phyloP scores from a whole-genome alignment of 2,329 filamentous ascomycete species.

The Paecilomyces sp. region DNA sequence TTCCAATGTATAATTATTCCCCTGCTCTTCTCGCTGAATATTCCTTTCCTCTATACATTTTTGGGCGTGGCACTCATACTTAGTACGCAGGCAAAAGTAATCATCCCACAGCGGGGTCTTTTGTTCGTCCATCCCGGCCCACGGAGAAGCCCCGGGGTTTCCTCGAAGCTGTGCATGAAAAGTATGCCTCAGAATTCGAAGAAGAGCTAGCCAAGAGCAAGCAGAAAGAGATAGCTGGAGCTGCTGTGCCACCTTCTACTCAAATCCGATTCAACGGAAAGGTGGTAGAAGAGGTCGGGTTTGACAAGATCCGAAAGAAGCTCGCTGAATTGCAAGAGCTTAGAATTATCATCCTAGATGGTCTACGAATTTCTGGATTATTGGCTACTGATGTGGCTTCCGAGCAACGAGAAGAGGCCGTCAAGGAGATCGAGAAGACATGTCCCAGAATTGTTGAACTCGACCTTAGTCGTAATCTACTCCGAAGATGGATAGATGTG shows the following conservation, averaged over 20 bases:
- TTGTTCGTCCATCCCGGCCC: slow-evolving; percentile 70
- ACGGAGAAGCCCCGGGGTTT: slow-evolving; percentile 65
- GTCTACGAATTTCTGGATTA: slow-evolving; percentile 52
- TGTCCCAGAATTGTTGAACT: slow-evolving; percentile 62
- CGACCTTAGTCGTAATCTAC: slow-evolving; percentile 77
- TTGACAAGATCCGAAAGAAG: slow-evolving; percentile 80
- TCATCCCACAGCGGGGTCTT: slow-evolving; percentile 69
- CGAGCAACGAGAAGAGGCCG: slow-evolving; percentile 17
- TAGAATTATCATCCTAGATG: slow-evolving; percentile 74
- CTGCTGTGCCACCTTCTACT: slow-evolving; percentile 26
- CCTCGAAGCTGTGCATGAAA: slow-evolving; percentile 69
- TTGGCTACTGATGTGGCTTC: slow-evolving; percentile 15
- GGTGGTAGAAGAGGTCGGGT: slow-evolving; percentile 86
- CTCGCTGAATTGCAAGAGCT: slow-evolving; percentile 72
- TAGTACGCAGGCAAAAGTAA: slow-evolving; percentile 49
- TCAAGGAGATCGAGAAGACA: slow-evolving; percentile 46
- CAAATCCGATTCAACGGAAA: slow-evolving; percentile 71
- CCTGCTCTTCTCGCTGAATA: slow-evolving; percentile 5
- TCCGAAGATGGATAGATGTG: slow-evolving; percentile 61
- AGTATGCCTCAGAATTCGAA: slow-evolving; percentile 64
- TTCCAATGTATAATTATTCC: slow-evolving; percentile 60
- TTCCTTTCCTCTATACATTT: background rate
- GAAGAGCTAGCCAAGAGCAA: slow-evolving; percentile 18
- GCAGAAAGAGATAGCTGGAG: background rate
- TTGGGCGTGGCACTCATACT: slow-evolving; percentile 9